Evolutionary conservation across 1,284 basidiomycete genomes (phyloP), one percentile per base, ranked within the genome.

Genomic region (Abortiporus biennis): DNA sequence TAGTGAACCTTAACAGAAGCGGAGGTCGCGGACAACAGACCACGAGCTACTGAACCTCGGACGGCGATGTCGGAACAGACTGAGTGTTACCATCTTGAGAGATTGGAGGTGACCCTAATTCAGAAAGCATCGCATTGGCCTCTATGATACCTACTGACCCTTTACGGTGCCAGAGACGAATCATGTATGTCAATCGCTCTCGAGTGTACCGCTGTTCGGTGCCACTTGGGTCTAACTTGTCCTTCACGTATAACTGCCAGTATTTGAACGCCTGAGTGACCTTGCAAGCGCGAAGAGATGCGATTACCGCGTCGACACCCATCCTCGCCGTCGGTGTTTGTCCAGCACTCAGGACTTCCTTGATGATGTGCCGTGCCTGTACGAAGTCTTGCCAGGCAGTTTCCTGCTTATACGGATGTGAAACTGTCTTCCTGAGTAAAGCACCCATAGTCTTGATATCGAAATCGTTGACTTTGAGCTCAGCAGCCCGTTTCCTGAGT

Each of bases 241-340:
- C 59, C 48, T 59, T 62, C 17, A 83, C 34, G 40, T 80, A 56
- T 40, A 61, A 51, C 40, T 58, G 52, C 82, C 83, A 85, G 56
- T 83, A 83, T 35, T 60, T 55, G 61, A 68, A 81, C 3, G 79
- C 83, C 61, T 75, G 57, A 46, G 49, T 49, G 0, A 75, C 67
- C 29, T 78, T 68, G 15, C 66, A 58, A 24, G 68, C 65, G 25
- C 63, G 61, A 45, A 85, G 55, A 21, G 77, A 70, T 15, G 67
- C 66, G n/a, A 52, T 53, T 22, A 80, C 67, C 47, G 79, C 73
- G 50, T 66, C 66, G 49, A 68, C 70, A 12, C 74, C 80, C 51
- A 72, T 63, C 30, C 67, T 62, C 22, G 68, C 59, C 23, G 76
- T 66, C 35, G 65, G 59, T 23, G 69, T 51, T 19, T 64, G 52